These are phyloP conservation scores for Cladosporium sphaerospermum DNA, from an alignment of 2,329 filamentous ascomycete genomes.

Conservation along the genomic window DNA sequence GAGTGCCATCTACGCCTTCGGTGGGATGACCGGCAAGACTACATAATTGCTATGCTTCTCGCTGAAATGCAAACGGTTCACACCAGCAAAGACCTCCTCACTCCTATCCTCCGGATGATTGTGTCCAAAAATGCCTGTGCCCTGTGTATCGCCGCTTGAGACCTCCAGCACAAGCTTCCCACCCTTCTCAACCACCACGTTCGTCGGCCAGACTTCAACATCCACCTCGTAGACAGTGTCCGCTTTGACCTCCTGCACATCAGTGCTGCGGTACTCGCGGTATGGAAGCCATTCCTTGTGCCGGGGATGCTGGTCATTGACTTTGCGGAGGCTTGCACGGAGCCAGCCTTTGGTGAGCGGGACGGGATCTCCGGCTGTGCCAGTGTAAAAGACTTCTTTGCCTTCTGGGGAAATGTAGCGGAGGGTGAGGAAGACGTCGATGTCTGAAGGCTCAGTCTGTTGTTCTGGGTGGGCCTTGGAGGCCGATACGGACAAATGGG, in stretches of 20 bases:
- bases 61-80: conserved; percentile 51
- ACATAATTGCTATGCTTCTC: conserved; percentile 46
- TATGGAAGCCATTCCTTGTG: conserved; percentile 51
- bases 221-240: conserved; percentile 55
- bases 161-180: conserved; percentile 52
- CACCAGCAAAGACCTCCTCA: conserved; percentile 39
- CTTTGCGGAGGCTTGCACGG: conserved; percentile 51
- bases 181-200: conserved; percentile 50
- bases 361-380: conserved; percentile 58
- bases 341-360: conserved; percentile 62
- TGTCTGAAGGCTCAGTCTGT: conserved; percentile 43
- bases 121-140: conserved; percentile 52
- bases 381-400: conserved; percentile 58
- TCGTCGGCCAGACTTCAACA: conserved; percentile 60
- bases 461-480: conserved; percentile 12
- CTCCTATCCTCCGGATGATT: conserved; percentile 45
- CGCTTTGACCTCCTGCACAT: conserved; percentile 49
- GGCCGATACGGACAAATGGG: conserved; percentile 56
- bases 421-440: conserved; percentile 58
- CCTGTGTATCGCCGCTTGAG: conserved; percentile 53
- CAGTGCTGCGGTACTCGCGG: conserved; percentile 52
- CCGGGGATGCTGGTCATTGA: conserved; percentile 45
- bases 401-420: conserved; percentile 51
- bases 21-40: conserved; percentile 48
- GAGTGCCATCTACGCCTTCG: conserved; percentile 18